These are phyloP conservation scores for Coffea eugenioides DNA, from an alignment of 257 asterid species.

Conservation along the genomic window DNA sequence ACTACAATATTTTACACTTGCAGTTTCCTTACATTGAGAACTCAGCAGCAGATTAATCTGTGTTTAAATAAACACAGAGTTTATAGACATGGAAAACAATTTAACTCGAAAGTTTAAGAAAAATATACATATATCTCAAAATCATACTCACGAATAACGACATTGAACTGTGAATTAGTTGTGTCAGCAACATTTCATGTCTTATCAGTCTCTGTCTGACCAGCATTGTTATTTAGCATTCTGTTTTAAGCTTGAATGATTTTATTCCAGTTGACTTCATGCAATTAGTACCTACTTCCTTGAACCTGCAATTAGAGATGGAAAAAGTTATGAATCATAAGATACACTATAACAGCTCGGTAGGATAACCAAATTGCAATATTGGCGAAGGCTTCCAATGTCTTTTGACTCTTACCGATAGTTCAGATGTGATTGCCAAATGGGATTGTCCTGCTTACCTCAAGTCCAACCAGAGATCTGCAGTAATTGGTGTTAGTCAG, in stretches of 20 bases:
- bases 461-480: slow-evolving; percentile 81
- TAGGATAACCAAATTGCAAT: not conserved
- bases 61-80: not conserved
- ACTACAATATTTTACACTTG: slow-evolving; percentile 8
- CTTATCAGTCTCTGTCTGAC: not conserved
- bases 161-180: not conserved
- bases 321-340: not conserved
- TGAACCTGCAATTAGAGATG: slow-evolving; percentile 45
- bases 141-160: slow-evolving; percentile 13
- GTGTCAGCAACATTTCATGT: slow-evolving; percentile 14
- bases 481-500: slow-evolving; percentile 64
- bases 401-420: not conserved
- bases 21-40: slow-evolving; percentile 4
- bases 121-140: slow-evolving; percentile 9
- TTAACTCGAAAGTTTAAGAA: not conserved
- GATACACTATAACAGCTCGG: not conserved
- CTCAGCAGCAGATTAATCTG: slow-evolving; percentile 3
- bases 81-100: not conserved
- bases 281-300: slow-evolving; percentile 46
- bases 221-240: slow-evolving; percentile 11
- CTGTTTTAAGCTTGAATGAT: not conserved
- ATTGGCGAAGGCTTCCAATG: not conserved
- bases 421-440: not conserved
- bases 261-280: not conserved
- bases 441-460: slow-evolving; percentile 35